Base-by-base conservation (phyloP, 2,329 filamentous ascomycete genomes). In the Coleophoma cylindrospora region DNA sequence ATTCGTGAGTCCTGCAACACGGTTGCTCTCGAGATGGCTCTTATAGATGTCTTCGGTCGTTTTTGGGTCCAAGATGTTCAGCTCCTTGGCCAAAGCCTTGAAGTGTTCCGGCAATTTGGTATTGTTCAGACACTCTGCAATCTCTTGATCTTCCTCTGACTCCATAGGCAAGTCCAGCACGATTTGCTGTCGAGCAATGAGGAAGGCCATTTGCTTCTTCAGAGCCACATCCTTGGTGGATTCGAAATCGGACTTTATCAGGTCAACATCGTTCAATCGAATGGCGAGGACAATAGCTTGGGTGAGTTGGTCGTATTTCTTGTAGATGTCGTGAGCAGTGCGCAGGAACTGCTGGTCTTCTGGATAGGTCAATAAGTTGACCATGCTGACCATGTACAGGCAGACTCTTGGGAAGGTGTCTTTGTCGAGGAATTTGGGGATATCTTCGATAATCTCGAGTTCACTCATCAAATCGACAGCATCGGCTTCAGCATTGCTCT, bases 11-110 rank as follows among this genome's bases (percentile, higher is more conserved):
- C 91, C 91, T 21, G 90, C 89, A 48, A 95, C 94, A 54, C 95
- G 83, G 62, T 86, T 95, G 73, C 89, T 97, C 72, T 99, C 94
- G 5, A 99, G 80, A 70, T 99, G 94, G 65, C 91, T 96, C 76
- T 99, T 99, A 80, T 99, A 99, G 62, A 99, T 99, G 63, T 99
- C 95, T 66, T 99, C 94, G 0, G 92, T 95, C 40, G 89, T 89
- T 75, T 96, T 97, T 34, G 94, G 94, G 56, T 99, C 94, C 40
- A 97, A 76, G 47, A 99, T 92, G 69, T 99, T 97, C 48, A 99
- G 79, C 68, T 99, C 94, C 71, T 96, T 96, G 51, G 86, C 95
- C 33, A 99, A 76, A 5, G 87, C 83, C 70, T 95, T 95, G 79
- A 96, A 99, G 70, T 97, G 87, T 56, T 95, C 89, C 1, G 91